These are phyloP conservation scores for Rubia tinctorum DNA, from an alignment of 305 asterid genomes.

Conservation along the genomic window DNA sequence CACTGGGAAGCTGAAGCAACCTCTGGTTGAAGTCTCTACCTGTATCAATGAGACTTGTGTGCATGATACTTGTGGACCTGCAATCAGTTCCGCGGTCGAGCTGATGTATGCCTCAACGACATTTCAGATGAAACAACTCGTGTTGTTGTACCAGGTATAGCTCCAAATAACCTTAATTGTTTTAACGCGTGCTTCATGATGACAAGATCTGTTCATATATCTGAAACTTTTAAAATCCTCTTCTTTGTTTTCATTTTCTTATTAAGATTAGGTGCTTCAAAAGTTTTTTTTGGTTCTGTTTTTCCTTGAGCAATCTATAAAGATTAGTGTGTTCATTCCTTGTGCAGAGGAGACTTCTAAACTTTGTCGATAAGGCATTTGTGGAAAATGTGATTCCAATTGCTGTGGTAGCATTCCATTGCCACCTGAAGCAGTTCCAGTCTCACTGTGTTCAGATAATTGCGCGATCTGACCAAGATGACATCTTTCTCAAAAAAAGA, in stretches of 20 bases:
- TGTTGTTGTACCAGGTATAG: constrained; percentile 60
- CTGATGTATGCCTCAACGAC: constrained; percentile 80
- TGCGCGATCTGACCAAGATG: constrained; percentile 51
- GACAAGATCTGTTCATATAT: no score
- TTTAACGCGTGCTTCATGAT: background rate
- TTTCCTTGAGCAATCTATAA: background rate
- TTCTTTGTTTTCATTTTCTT: background rate
- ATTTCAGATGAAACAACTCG: constrained; percentile 78
- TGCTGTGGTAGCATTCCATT: constrained; percentile 50
- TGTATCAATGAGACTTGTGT: constrained; percentile 73
- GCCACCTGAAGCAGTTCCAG: constrained; percentile 41
- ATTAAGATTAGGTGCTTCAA: background rate
- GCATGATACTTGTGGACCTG: constrained; percentile 82
- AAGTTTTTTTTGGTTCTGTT: background rate
- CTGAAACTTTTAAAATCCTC: background rate
- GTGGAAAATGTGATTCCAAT: constrained; percentile 66
- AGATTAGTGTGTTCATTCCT: background rate
- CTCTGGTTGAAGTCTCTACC: constrained; percentile 65
- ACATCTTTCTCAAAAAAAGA: constrained; percentile 53
- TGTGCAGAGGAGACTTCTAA: constrained; percentile 55
- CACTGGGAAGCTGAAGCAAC: constrained; percentile 58
- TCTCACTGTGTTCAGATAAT: constrained; percentile 41
- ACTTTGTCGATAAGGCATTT: constrained; percentile 55
- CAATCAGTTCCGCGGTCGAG: constrained; percentile 63
- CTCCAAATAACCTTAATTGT: background rate